Base-by-base conservation (phyloP, 108 stramenopile species). In the Fistulifera solaris region DNA sequence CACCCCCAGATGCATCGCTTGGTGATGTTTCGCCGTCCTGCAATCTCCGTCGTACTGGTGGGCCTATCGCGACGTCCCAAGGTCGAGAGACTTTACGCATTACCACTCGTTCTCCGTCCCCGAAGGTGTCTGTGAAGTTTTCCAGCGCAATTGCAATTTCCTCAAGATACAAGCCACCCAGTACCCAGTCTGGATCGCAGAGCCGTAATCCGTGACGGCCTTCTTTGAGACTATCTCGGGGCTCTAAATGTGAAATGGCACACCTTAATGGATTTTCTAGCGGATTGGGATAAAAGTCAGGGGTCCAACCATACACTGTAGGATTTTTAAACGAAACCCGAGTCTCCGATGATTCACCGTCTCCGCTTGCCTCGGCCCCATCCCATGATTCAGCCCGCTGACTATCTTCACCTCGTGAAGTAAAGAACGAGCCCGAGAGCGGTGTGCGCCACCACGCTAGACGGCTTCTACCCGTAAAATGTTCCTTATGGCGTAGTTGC, bases 161-260 rank as follows among this genome's bases (percentile, higher is more conserved):
- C 52, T 78, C 66, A 48, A 78, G 48, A 51, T 67, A 67, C 11
- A 56, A 21, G 10, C 72, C 69, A 15, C 77, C 77, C 40, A 78
- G 31, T 0, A 78, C 77, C 77, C 77, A 78, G 63, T 78, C 77
- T 2, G 77, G 77, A 62, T 78, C 77, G 53, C 77, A 78, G 16
- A 78, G 27, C 12, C 59, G 55, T 42, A 78, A 39, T 42, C 46
- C 39, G 24, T 59, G 44, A 50, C 42, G 40, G 44, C 49, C 2
- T 12, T 48, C 19, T 18, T 23, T 16, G 26, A 15, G 54, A 38
- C 8, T 16, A 6, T 17, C 19, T 11, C 44, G 4, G 19, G 7
- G 44, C 6, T 26, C 25, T 35, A 78, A 61, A 38, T 66, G 70
- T 14, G 72, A 63, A 65, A 78, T 73, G 14, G 67, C 66, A 61